phyloP scores from a whole-genome alignment of 352 stramenopile species.

The Globisporangium splendens region DNA sequence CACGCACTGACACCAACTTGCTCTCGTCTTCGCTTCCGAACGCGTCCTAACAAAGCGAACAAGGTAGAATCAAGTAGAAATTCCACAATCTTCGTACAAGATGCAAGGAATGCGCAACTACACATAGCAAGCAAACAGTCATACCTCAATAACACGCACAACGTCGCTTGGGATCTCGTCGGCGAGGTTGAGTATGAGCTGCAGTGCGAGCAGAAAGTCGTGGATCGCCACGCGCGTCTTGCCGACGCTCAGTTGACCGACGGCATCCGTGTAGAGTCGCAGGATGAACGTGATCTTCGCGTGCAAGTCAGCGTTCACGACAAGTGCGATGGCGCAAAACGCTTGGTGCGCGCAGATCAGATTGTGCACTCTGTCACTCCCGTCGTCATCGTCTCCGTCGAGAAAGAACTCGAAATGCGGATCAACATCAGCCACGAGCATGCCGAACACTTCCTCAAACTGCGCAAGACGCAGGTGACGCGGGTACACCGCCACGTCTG shows the following conservation, averaged over 20 bases:
- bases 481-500: conserved; percentile 24
- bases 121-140: too few relatives aligned
- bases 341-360: conserved; percentile 41
- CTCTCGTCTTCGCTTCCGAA: conserved; percentile 37
- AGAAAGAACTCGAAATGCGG: conserved; percentile 67
- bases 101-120: neutral
- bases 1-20: conserved; percentile 31
- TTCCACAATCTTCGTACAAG: too few relatives aligned
- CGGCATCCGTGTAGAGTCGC: conserved; percentile 48
- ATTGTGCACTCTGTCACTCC: conserved; percentile 1
- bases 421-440: conserved; percentile 59
- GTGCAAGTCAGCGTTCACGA: conserved; percentile 50
- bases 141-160: conserved; percentile 26
- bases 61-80: neutral
- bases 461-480: conserved; percentile 39
- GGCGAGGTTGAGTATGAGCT: conserved; percentile 34
- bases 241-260: conserved; percentile 35
- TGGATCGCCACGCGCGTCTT: conserved; percentile 37
- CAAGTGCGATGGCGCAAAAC: conserved; percentile 52
- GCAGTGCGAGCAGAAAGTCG: conserved; percentile 37
- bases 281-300: conserved; percentile 59
- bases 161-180: conserved; percentile 30
- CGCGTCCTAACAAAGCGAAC: conserved; percentile 24
- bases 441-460: conserved; percentile 77
- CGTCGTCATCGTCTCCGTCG: conserved; percentile 23